Evolutionary conservation across 2,329 filamentous ascomycete species (phyloP), one percentile per base, ranked within the genome.

Genomic region (Coniella lustricola): DNA sequence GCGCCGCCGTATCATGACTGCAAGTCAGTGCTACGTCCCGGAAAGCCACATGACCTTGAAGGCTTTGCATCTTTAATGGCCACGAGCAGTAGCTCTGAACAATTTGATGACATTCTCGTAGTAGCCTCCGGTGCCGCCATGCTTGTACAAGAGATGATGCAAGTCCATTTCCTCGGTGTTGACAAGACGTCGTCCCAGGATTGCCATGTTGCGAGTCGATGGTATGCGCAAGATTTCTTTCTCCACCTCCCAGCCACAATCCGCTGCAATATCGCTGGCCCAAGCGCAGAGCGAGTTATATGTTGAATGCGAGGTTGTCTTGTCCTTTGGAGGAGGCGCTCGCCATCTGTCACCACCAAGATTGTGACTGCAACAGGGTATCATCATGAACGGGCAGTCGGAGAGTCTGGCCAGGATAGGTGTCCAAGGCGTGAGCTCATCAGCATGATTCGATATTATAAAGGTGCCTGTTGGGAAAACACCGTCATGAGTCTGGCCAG

Each of bases 341-440:
- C 93, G 82, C 62, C 85, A 93, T 51, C 68, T 74, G 20, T 79
- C 77, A 1, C 93, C 93, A 1, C 82, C 81, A 2, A 98, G 79
- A 50, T 85, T 78, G 68, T 97, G 90, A 55, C 88, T 95, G 69
- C 93, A 98, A 70, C 93, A 98, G 1, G 93, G 93, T 38, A 98
- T 95, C 57, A 87, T 86, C 53, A 98, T 81, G 65, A 96, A 98
- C 0, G 90, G 85, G 10, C 85, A 85, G 2, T 78, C 69, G 0
- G 85, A 90, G 2, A 89, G 70, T 7, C 81, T 79, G 1, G 88
- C 90, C 35, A 98, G 78, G 16, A 97, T 76, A 0, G 93, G 93
- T 0, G 93, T 97, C 93, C 93, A 98, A 0, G 88, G 81, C 0
- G 93, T 98, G 13, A 98, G 76, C 67, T 98, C 90, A 62, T 98